Percentiles rank a stretch among this genome's conserved stretches.
Conservation (phyloP, 2,329 filamentous ascomycete genomes). For the Alternaria angustiovoidea region DNA sequence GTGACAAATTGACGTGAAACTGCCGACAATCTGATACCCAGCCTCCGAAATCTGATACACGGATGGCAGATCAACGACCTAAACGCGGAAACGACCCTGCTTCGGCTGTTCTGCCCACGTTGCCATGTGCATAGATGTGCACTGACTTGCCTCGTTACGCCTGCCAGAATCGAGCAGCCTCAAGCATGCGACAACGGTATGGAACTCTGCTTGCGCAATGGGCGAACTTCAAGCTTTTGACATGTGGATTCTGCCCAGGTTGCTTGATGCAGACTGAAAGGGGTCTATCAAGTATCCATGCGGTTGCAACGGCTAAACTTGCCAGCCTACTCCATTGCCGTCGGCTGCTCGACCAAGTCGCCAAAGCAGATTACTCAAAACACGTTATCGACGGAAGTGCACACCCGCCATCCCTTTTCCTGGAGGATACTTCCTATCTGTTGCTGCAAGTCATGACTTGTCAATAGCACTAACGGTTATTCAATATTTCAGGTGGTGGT, state of each 20-base stretch:
- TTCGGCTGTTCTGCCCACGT: conserved; percentile 4
- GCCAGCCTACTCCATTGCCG: conserved; percentile 18
- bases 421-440: conserved; percentile 15
- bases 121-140: not conserved
- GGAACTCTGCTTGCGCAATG: conserved; percentile 1
- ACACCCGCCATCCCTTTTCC: conserved; percentile 17
- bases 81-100: conserved; percentile 9
- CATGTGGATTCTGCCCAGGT: not conserved
- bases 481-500: conserved; percentile 17
- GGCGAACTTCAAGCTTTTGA: conserved; percentile 7
- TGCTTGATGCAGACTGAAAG: conserved; percentile 3
- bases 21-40: conserved; percentile 44
- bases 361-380: conserved; percentile 10
- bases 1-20: conserved; percentile 47
- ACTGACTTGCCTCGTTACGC: conserved; percentile 10
- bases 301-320: conserved; percentile 35
- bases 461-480: conserved; percentile 21
- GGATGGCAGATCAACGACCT: conserved; percentile 38
- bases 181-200: not conserved
- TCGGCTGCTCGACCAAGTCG: conserved; percentile 20
- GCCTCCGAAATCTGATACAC: conserved; percentile 42
- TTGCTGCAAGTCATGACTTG: conserved; percentile 31
- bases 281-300: conserved; percentile 2
- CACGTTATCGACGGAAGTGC: conserved; percentile 9
- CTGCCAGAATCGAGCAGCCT: conserved; percentile 10